Conservation (phyloP, 148 eudicot genomes). For the Fagopyrum esculentum region DNA sequence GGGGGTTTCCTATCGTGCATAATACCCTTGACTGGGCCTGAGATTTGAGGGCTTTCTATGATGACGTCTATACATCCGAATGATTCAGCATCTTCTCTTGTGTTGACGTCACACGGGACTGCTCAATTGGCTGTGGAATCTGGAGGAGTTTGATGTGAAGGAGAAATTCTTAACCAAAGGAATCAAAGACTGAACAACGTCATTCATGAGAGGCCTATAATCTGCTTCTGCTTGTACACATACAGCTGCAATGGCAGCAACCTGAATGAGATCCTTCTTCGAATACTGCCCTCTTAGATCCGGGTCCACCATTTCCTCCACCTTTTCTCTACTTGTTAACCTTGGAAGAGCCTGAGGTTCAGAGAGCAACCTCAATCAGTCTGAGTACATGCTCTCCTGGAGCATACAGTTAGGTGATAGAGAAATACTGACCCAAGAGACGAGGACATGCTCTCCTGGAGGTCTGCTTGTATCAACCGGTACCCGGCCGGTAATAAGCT, state of each 20-base stretch:
- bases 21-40: neutral
- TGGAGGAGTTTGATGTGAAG: constrained; percentile 35
- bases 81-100: neutral
- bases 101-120: constrained; percentile 29
- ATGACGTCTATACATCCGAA: neutral
- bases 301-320: constrained; percentile 74
- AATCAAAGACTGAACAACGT: constrained; percentile 75
- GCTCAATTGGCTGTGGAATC: constrained; percentile 30
- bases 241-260: constrained; percentile 86
- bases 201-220: constrained; percentile 80
- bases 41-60: neutral
- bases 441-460: constrained; percentile 88
- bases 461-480: constrained; percentile 81
- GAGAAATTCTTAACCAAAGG: constrained; percentile 55
- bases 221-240: constrained; percentile 86
- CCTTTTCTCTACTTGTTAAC: constrained; percentile 56
- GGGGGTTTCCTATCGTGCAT: too few species aligned
- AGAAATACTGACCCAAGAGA: constrained; percentile 66
- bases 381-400: constrained; percentile 80
- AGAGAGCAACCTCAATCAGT: neutral
- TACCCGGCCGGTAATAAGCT: constrained; percentile 81
- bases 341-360: constrained; percentile 69
- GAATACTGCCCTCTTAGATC: constrained; percentile 55
- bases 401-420: constrained; percentile 6
- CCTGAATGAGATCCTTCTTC: constrained; percentile 69